phyloP scores from a whole-genome alignment of 768 basidiomycete genomes.

The Boletus rex-veris region DNA sequence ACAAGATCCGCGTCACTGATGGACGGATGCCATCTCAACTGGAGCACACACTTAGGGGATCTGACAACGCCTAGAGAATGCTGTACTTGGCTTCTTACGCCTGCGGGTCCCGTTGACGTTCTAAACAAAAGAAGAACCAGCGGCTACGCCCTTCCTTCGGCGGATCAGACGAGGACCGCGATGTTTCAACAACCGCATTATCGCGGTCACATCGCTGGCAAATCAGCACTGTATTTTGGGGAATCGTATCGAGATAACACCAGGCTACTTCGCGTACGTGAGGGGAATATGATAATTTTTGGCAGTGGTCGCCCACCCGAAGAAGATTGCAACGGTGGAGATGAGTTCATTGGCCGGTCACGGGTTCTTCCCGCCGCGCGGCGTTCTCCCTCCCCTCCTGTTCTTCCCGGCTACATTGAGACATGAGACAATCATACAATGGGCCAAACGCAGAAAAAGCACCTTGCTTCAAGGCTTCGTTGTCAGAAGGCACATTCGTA shows the following conservation, averaged over 20 bases:
- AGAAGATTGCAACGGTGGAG: background rate
- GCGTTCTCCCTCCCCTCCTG: background rate
- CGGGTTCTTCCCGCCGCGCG: background rate
- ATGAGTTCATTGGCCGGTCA: background rate
- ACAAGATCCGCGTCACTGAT: slow-evolving; percentile 1
- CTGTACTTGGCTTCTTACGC: background rate
- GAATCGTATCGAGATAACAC: slow-evolving; percentile 11
- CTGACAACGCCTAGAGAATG: background rate
- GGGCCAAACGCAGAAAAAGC: background rate
- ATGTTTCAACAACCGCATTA: background rate
- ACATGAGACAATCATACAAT: slow-evolving; percentile 6
- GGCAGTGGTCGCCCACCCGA: background rate
- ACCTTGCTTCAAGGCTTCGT: slow-evolving; percentile 18
- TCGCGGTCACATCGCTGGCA: slow-evolving; percentile 13
- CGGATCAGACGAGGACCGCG: slow-evolving; percentile 3
- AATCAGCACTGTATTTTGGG: slow-evolving; percentile 1
- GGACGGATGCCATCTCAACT: background rate
- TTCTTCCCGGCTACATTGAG: background rate
- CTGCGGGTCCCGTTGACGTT: background rate
- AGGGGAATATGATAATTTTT: slow-evolving; percentile 2
- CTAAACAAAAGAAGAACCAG: background rate
- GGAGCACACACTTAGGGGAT: background rate
- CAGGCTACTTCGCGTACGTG: slow-evolving; percentile 13
- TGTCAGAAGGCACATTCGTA: slow-evolving; percentile 18
- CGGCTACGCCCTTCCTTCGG: slow-evolving; percentile 5